Evolutionary conservation across 1,284 basidiomycete species (phyloP), one percentile per base, ranked within the genome.

Genomic region (Leccinum griseonigrum): DNA sequence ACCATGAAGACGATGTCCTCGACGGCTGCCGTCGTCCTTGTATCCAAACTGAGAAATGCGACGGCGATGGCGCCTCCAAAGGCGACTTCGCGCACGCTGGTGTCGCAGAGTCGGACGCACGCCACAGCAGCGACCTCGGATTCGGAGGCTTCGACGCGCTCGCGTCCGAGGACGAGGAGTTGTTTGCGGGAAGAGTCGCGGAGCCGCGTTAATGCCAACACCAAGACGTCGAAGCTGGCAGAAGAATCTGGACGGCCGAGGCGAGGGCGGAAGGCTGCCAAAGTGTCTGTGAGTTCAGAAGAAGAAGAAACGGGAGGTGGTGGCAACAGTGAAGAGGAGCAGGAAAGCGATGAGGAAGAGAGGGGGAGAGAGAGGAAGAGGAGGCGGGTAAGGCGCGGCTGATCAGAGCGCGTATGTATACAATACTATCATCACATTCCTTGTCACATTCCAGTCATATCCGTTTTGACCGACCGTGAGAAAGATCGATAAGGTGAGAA

Each of bases 291-390:
- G 3, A 32, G 52, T 11, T 64, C 72, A 1, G 64, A 60, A 22
- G 64, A 53, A 26, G 67, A 43, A 36, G 36, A 36, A 63, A 46
- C 50, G 4, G 3, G 65, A 61, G 32, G 55, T 48, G 5, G 63
- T 62, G 34, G 60, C 59, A 7, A 51, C 10, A 46, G 18, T 18
- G 58, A 62, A 3, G 57, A 60, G 9, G n/a, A 57, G 4, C 54
- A 31, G 31, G 59, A 62, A 6, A 70, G 72, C 18, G 66, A 65
- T 10, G 52, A 46, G 14, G 69, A 66, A 34, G 58, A 7, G 40
- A 61, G 72, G 26, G 71, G 71, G n/a, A 67, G 74, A 11, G 65
- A 61, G 4, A 64, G 70, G 54, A 73, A 73, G 71, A 74, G 60
- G 61, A 73, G 72, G 50, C 69, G 74, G 7, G 57, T 75, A 2